Evolutionary conservation across 2,329 filamentous ascomycete genomes (phyloP).

Genomic region (Dryadomyces quercivorus): DNA sequence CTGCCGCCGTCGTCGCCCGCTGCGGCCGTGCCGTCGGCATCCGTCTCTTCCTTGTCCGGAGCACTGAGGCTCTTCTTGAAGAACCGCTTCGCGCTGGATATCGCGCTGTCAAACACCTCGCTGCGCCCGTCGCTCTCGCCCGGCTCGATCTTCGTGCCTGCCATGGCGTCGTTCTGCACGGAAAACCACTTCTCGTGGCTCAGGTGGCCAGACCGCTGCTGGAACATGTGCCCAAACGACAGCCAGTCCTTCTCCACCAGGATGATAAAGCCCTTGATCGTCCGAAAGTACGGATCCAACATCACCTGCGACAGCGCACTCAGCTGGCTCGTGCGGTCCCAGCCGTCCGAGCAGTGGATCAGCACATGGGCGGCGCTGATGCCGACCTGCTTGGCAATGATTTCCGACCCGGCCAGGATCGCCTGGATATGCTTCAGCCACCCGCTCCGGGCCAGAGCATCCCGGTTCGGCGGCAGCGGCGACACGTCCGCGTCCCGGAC

Average conservation of each 20-base stretch:
- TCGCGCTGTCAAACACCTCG: slow-evolving; percentile 75
- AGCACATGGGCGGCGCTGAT: slow-evolving; percentile 89
- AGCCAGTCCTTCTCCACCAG: slow-evolving; percentile 96
- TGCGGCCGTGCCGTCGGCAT: slow-evolving; percentile 40
- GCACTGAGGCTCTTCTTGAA: slow-evolving; percentile 67
- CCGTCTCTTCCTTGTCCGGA: slow-evolving; percentile 42
- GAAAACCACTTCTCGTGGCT: slow-evolving; percentile 91
- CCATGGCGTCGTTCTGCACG: slow-evolving; percentile 69
- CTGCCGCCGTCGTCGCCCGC: slow-evolving; percentile 7
- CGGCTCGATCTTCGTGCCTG: slow-evolving; percentile 47
- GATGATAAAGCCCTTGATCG: slow-evolving; percentile 86
- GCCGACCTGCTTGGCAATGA: slow-evolving; percentile 80
- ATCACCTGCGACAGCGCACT: slow-evolving; percentile 86
- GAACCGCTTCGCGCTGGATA: slow-evolving; percentile 76
- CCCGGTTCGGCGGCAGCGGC: slow-evolving; percentile 67
- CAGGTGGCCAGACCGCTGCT: slow-evolving; percentile 76
- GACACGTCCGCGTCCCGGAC: slow-evolving; percentile 88
- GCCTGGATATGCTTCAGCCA: slow-evolving; percentile 86
- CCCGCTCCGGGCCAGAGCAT: slow-evolving; percentile 68
- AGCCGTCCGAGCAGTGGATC: slow-evolving; percentile 96
- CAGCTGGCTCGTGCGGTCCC: slow-evolving; percentile 93
- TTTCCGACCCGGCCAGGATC: slow-evolving; percentile 69
- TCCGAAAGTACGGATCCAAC: slow-evolving; percentile 90
- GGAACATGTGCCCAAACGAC: slow-evolving; percentile 96
- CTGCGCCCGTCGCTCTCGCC: slow-evolving; percentile 48